Conservation (phyloP, 768 basidiomycete genomes). For the Lentinus tigrinus region DNA sequence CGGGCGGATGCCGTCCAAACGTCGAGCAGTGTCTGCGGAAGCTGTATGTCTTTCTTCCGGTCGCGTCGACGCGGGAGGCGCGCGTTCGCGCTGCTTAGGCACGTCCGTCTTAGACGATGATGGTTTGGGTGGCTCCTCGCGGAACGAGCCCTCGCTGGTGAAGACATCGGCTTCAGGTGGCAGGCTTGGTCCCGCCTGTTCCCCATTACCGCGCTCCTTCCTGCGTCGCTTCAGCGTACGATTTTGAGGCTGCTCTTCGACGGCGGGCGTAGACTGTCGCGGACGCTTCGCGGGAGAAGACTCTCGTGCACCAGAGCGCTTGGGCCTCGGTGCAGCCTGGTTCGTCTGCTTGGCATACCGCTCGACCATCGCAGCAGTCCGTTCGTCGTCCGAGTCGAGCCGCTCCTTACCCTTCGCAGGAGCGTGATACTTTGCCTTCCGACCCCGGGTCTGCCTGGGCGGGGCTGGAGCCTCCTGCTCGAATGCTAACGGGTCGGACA, state of each 20-base stretch:
- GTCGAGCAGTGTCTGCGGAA: not conserved
- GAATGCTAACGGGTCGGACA: not conserved
- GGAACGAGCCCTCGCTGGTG: constrained; percentile 7
- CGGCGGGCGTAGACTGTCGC: not conserved
- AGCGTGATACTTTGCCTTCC: not conserved
- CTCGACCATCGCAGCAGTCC: constrained; percentile 13
- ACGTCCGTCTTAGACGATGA: not conserved
- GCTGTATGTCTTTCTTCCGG: too few species aligned
- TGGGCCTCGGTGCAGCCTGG: not conserved
- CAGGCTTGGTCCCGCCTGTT: not conserved
- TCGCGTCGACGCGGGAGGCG: too few species aligned
- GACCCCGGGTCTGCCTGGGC: not conserved
- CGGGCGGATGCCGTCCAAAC: not conserved
- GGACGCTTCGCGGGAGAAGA: not conserved
- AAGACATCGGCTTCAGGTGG: constrained; percentile 8
- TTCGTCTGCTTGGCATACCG: not conserved
- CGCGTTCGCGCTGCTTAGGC: not conserved
- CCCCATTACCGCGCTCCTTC: not conserved
- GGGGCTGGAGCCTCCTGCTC: not conserved
- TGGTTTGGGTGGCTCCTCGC: not conserved
- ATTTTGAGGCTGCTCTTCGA: not conserved
- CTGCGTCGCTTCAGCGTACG: not conserved
- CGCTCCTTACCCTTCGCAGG: not conserved
- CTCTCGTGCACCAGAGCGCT: not conserved
- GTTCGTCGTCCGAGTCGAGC: constrained; percentile 20